Evolutionary conservation across 2,329 filamentous ascomycete genomes (phyloP), one percentile per base, ranked within the genome.

Genomic region (Colletotrichum incanum): DNA sequence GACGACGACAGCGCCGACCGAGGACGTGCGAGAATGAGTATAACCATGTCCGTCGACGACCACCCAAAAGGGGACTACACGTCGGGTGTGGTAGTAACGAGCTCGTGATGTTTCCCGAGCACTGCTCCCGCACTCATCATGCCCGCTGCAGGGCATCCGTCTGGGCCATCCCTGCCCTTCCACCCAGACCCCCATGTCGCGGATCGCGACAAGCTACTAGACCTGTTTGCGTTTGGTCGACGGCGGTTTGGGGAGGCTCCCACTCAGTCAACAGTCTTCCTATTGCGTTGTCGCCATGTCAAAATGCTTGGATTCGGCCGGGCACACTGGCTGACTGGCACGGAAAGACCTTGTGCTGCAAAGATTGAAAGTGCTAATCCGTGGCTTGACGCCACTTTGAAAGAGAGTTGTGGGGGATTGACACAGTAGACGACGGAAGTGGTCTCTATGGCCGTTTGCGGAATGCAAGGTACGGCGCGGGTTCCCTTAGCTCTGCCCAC

Each of bases 401-500:
- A 49, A 54, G 37, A 59, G 39, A 64, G 65, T 55, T 63, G 65
- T 14, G 59, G 52, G 64, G 59, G 28, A n/a, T 54, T 58, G 14
- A 69, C 49, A 59, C 28, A 54, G 16, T 31, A 14, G 20, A 23
- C 34, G 23, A 23, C 45, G 39, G 65, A 70, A 65, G 58, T 64
- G 52, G 66, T 60, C 59, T 47, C 31, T 20, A 63, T 50, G 54
- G 28, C 65, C 23, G 66, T 65, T 72, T 72, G 70, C 66, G 66
- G 54, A 72, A 72, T 72, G 60, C 34, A 60, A 72, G 66, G 70
- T 70, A 72, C 70, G 60, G 39, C 56, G 50, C 66, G 41, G 70
- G 52, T 47, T 64, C 28, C 45, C 37, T 59, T 65, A 65, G 69
- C 47, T 54, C 52, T 31, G 41, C 55, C 41, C 34, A 26, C 43